Conservation (phyloP, 148 eudicot genomes). For the Amaranthus cruentus region DNA sequence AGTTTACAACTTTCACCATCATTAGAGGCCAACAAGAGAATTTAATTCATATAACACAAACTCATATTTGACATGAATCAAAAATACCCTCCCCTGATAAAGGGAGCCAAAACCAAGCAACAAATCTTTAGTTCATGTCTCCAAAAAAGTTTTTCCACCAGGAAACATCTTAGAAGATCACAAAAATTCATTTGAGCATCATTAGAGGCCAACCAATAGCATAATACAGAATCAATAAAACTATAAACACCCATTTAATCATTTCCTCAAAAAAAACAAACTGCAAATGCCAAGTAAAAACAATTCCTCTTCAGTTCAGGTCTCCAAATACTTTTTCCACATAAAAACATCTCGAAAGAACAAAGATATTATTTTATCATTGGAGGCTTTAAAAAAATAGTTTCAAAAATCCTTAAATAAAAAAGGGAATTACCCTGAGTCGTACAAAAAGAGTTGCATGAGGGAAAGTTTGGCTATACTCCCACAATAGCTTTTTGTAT, state of each 20-base stretch:
- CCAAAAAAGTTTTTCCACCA: too few relatives aligned
- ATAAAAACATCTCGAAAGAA: slow-evolving; percentile 29
- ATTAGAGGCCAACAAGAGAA: slow-evolving; percentile 25
- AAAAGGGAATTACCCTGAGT: not conserved
- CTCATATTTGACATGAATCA: not conserved
- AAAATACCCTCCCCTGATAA: not conserved
- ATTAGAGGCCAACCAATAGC: too few relatives aligned
- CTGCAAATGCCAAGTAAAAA: not conserved
- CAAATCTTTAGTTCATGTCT: too few relatives aligned
- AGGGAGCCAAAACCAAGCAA: too few relatives aligned
- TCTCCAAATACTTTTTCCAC: slow-evolving; percentile 34
- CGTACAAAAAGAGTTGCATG: too few relatives aligned
- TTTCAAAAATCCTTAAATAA: too few relatives aligned
- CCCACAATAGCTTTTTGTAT: too few relatives aligned
- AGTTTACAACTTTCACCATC: slow-evolving; percentile 37
- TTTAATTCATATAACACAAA: not conserved
- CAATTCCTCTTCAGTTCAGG: slow-evolving; percentile 37
- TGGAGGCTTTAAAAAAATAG: slow-evolving; percentile 18
- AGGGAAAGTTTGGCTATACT: too few relatives aligned
- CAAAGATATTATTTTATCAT: slow-evolving; percentile 37
- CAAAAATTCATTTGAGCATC: not conserved
- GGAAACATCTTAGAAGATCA: not conserved
- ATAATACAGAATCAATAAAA: too few relatives aligned
- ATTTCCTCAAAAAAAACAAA: not conserved
- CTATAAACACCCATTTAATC: too few relatives aligned